These are phyloP conservation scores for Platanthera guangdongensis DNA, from an alignment of 106 monocot species.

Conservation along the genomic window DNA sequence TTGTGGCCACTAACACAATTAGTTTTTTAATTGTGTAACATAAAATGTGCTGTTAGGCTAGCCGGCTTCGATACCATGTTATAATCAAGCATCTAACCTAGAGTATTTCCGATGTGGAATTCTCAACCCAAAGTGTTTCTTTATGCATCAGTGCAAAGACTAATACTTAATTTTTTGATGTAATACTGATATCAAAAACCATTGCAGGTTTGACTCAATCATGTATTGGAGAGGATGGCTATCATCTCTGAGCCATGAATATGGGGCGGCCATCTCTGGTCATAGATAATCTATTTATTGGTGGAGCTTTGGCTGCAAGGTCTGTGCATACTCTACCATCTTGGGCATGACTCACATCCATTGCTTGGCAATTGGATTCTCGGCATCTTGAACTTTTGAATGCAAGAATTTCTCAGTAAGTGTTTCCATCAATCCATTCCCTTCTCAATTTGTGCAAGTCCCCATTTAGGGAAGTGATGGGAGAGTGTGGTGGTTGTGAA, in stretches of 20 bases:
- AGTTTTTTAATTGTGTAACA: too few relatives aligned
- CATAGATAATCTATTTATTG: conserved; percentile 67
- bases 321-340: conserved; percentile 66
- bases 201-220: conserved; percentile 80
- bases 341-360: conserved; percentile 88
- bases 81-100: too few relatives aligned
- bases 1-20: too few relatives aligned
- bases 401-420: conserved; percentile 90
- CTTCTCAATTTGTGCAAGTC: not conserved
- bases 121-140: not conserved
- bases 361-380: conserved; percentile 89
- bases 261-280: conserved; percentile 75
- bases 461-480: too few relatives aligned
- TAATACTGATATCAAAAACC: not conserved
- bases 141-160: not conserved
- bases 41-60: too few relatives aligned
- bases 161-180: not conserved
- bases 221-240: conserved; percentile 80
- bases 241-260: conserved; percentile 79
- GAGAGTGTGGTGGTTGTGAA: too few relatives aligned
- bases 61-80: too few relatives aligned
- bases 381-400: conserved; percentile 74
- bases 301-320: conserved; percentile 79
- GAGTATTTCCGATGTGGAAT: too few relatives aligned
- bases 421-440: not conserved